These are phyloP conservation scores for Luffa aegyptiaca DNA, from an alignment of 306 rosid genomes.

Conservation along the genomic window DNA sequence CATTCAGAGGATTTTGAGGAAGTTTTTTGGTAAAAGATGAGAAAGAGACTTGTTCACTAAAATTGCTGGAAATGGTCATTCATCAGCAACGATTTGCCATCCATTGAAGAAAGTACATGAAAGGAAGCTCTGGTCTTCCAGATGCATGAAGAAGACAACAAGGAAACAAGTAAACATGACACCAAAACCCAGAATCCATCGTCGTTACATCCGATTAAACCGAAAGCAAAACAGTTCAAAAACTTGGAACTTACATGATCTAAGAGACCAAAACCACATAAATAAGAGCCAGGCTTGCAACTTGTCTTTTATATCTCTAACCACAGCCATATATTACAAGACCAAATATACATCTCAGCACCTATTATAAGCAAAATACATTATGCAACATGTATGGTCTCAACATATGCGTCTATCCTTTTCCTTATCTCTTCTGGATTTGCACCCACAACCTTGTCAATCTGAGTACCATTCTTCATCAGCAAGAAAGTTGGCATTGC, in stretches of 20 bases:
- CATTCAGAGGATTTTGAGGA: neutral
- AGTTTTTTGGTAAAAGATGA: neutral
- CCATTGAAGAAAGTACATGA: neutral
- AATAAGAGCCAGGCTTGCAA: neutral
- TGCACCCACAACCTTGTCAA: slow-evolving; percentile 78
- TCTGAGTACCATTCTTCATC: slow-evolving; percentile 38
- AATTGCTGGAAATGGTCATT: neutral
- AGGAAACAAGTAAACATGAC: neutral
- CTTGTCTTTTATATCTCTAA: neutral
- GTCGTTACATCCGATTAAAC: neutral
- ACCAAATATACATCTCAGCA: neutral
- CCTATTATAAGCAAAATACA: neutral
- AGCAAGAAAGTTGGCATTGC: slow-evolving; percentile 92
- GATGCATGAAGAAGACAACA: neutral
- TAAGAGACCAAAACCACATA: neutral
- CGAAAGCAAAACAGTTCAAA: neutral
- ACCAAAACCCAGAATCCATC: neutral
- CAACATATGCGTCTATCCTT: slow-evolving; percentile 47
- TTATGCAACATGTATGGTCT: slow-evolving; percentile 37
- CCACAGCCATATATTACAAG: slow-evolving; percentile 5
- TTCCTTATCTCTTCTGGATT: slow-evolving; percentile 90
- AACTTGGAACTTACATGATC: slow-evolving; percentile 5
- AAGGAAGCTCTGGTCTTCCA: neutral
- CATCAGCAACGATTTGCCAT: neutral
- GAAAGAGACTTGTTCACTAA: neutral